A percentile compares a stretch with the other conserved stretches of the same genome.
Evolutionary conservation across 805 yeast genomes (phyloP).

Genomic region (Candida yuanshanica): DNA sequence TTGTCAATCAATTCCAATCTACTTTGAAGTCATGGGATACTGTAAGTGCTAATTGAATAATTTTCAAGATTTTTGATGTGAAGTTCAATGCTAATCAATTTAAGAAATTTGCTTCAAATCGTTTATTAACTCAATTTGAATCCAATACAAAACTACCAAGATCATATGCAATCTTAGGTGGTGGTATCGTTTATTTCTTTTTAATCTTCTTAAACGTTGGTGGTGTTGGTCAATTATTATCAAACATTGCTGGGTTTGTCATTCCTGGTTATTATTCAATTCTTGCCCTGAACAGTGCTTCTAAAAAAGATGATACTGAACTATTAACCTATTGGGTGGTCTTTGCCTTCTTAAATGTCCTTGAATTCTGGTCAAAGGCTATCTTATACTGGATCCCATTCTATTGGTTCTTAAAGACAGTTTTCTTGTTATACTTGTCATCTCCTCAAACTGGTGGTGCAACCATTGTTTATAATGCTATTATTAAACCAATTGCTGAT

Average conservation of each 20-base stretch:
- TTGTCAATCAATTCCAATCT: conserved; percentile 40
- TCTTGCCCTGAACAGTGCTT: conserved; percentile 69
- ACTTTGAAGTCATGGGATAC: conserved; percentile 42
- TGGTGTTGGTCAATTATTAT: conserved; percentile 89
- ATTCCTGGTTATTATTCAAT: conserved; percentile 88
- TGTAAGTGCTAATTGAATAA: conserved; percentile 30
- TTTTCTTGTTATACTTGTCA: conserved; percentile 81
- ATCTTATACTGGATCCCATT: conserved; percentile 95
- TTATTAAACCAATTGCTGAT: conserved; percentile 62
- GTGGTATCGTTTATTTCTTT: conserved; percentile 60
- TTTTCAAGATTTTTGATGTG: too few species aligned
- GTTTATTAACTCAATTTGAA: conserved; percentile 22
- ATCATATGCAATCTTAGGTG: conserved; percentile 74
- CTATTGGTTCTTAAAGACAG: conserved; percentile 89
- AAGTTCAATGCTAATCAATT: too few species aligned
- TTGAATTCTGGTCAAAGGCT: conserved; percentile 94
- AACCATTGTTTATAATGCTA: conserved; percentile 51
- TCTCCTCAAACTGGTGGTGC: conserved; percentile 91
- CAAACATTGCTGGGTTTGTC: conserved; percentile 87
- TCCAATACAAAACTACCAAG: conserved; percentile 51
- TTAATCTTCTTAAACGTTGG: conserved; percentile 86
- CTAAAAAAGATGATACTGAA: conserved; percentile 74
- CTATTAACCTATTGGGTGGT: conserved; percentile 97
- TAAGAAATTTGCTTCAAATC: conserved; percentile 18
- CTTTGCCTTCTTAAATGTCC: conserved; percentile 83